Percentiles rank a stretch among this genome's conserved stretches.
Conservation (phyloP, 768 basidiomycete genomes). For the Hericium coralloides region DNA sequence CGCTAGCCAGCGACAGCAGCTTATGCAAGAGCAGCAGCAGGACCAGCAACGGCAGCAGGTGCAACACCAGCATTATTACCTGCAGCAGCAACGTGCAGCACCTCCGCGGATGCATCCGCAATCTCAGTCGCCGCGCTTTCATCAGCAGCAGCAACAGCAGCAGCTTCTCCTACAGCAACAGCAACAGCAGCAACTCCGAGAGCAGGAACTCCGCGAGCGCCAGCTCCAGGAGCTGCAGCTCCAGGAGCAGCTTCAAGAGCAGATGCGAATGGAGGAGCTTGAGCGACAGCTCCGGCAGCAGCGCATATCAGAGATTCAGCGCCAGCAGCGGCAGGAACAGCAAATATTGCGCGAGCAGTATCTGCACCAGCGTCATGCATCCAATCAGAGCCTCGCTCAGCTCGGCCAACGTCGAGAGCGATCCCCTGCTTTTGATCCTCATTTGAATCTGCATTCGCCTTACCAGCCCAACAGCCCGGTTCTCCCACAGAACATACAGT, state of each 20-base stretch:
- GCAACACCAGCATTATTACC: conserved; percentile 27
- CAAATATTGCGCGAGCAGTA: conserved; percentile 33
- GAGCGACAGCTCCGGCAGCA: conserved; percentile 13
- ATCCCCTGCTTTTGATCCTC: conserved; percentile 18
- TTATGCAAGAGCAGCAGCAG: conserved; percentile 9
- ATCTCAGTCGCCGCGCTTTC: conserved; percentile 72
- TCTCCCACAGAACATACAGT: conserved; percentile 54
- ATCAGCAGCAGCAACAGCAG: conserved; percentile 66
- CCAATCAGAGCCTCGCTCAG: conserved; percentile 38
- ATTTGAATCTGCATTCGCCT: conserved; percentile 22
- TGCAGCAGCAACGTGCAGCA: conserved; percentile 43
- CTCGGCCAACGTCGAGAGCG: conserved; percentile 37
- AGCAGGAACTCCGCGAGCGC: conserved; percentile 17
- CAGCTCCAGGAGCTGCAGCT: conserved; percentile 54
- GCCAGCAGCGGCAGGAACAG: conserved; percentile 17
- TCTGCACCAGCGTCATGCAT: conserved; percentile 36
- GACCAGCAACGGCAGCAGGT: conserved; percentile 22
- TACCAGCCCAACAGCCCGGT: conserved; percentile 47
- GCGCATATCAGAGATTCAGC: conserved; percentile 12
- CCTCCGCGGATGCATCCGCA: conserved; percentile 68
- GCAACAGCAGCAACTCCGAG: conserved; percentile 35
- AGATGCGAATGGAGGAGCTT: conserved; percentile 10
- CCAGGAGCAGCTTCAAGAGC: conserved; percentile 22
- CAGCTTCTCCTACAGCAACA: conserved; percentile 61
- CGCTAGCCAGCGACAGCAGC: conserved; percentile 32